Conservation (phyloP, 768 basidiomycete species). For the Kwoniella newhampshirensis region DNA sequence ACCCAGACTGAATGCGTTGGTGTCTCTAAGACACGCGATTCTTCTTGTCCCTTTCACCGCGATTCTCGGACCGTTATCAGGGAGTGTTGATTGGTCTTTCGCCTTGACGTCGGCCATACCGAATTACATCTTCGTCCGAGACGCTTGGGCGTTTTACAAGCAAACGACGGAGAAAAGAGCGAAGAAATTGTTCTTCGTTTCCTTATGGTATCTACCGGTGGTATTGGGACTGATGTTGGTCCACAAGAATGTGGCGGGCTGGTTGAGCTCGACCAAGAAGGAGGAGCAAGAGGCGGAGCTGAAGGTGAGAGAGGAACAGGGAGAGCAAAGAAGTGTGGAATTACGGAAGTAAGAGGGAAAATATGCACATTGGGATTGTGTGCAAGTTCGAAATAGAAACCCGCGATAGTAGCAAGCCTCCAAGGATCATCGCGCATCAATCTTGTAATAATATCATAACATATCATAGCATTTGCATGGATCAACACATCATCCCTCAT, state of each 20-base stretch:
- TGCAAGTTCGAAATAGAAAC: too few relatives aligned
- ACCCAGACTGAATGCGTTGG: conserved; percentile 76
- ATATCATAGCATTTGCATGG: not conserved
- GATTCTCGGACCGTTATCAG: conserved; percentile 78
- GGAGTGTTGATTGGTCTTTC: conserved; percentile 89
- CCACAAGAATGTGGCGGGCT: conserved; percentile 68
- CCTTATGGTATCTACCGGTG: conserved; percentile 86
- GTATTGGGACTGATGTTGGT: conserved; percentile 90
- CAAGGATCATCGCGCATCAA: too few relatives aligned
- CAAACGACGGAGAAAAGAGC: conserved; percentile 62
- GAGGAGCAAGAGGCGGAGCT: conserved; percentile 9
- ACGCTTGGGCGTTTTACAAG: conserved; percentile 75
- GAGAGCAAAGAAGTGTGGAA: not conserved
- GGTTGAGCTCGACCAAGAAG: conserved; percentile 24
- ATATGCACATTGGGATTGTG: too few relatives aligned
- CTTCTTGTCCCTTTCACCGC: conserved; percentile 73
- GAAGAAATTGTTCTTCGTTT: conserved; percentile 70
- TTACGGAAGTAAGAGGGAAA: not conserved
- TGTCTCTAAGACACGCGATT: conserved; percentile 74
- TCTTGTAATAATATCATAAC: not conserved
- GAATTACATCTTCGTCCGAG: conserved; percentile 67
- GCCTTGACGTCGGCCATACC: conserved; percentile 73
- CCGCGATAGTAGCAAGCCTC: too few relatives aligned
- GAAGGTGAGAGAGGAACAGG: not conserved
- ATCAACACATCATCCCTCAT: too few relatives aligned